These are phyloP conservation scores for Linderniella brevidens DNA, from an alignment of 257 asterid species.

Conservation along the genomic window DNA sequence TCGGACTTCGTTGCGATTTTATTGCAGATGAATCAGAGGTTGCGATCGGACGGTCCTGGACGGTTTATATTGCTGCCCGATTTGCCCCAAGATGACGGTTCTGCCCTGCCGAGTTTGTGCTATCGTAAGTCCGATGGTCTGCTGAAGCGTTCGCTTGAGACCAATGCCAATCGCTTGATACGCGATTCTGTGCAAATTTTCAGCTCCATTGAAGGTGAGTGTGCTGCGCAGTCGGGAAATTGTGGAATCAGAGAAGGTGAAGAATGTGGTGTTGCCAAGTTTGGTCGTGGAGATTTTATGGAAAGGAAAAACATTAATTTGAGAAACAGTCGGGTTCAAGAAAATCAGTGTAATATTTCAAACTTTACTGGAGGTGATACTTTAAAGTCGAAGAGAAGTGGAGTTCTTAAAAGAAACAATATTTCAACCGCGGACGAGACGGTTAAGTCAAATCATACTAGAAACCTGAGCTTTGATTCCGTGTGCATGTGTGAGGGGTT, in stretches of 20 bases:
- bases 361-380: no score
- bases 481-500: conserved; percentile 45
- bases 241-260: no score
- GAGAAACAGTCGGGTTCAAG: no score
- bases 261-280: no score
- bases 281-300: conserved; percentile 9
- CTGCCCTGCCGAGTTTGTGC: conserved; percentile 62
- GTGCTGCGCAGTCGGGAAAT: no score
- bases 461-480: conserved; percentile 26
- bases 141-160: conserved; percentile 32
- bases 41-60: conserved; percentile 34
- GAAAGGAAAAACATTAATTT: conserved; percentile 5
- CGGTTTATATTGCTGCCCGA: conserved; percentile 70
- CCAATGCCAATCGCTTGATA: conserved; percentile 29
- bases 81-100: conserved; percentile 34
- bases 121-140: conserved; percentile 65
- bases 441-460: no score
- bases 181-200: conserved; percentile 43
- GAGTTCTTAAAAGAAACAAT: no score
- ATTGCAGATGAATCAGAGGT: conserved; percentile 48
- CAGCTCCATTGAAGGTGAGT: conserved; percentile 58
- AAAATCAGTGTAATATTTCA: no score
- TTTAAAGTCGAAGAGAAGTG: no score
- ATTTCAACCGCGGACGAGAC: no score
- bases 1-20: conserved; percentile 35